These are phyloP conservation scores for Lithohypha guttulata DNA, from an alignment of 2,329 filamentous ascomycete species.

Conservation along the genomic window DNA sequence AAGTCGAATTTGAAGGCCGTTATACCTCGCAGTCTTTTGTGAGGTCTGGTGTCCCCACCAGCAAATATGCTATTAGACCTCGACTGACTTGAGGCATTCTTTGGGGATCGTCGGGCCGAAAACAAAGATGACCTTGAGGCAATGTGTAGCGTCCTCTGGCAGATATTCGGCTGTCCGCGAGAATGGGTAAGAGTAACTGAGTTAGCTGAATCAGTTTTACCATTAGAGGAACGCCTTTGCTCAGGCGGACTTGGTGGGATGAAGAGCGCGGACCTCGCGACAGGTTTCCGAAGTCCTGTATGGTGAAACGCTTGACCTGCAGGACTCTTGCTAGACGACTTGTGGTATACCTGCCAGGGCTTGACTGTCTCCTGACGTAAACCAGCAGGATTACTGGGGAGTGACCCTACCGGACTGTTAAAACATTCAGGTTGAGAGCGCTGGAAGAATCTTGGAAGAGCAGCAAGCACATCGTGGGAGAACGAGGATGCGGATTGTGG, in stretches of 20 bases:
- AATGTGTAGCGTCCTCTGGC: background rate
- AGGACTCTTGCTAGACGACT: background rate
- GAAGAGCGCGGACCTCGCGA: slow-evolving; percentile 8
- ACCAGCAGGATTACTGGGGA: background rate
- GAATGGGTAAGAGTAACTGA: background rate
- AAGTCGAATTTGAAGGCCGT: slow-evolving; percentile 2
- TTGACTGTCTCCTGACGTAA: background rate
- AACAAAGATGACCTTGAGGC: background rate
- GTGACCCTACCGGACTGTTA: background rate
- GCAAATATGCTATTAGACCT: background rate
- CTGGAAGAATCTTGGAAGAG: slow-evolving; percentile 3
- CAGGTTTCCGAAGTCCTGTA: background rate
- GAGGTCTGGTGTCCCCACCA: background rate
- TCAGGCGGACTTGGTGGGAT: background rate
- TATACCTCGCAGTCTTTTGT: background rate
- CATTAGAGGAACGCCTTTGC: background rate
- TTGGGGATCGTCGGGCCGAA: background rate
- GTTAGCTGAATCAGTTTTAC: background rate
- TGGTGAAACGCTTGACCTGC: background rate
- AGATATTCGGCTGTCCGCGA: background rate
- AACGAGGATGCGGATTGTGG: slow-evolving; percentile 7
- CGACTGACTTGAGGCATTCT: background rate
- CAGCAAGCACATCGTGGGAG: slow-evolving; percentile 8
- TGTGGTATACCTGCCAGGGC: slow-evolving; percentile 4
- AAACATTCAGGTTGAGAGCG: background rate